A percentile compares a stretch with the other conserved stretches of the same genome.
Conservation (phyloP, 805 yeast species). For the Lipomyces sp. region DNA sequence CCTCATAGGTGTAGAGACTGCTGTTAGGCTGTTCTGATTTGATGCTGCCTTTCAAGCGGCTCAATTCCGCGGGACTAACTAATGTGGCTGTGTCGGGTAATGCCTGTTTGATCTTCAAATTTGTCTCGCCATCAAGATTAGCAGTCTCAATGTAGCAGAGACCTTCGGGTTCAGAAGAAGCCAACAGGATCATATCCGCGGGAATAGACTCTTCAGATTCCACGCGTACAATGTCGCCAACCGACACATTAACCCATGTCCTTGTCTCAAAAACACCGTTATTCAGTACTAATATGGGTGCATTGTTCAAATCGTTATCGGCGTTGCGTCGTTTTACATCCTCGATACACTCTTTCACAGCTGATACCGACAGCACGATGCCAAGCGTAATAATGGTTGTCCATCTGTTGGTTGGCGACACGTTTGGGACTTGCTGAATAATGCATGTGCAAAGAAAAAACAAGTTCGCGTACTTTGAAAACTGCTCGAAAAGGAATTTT, state of each 20-base stretch:
- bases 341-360: slow-evolving; percentile 86
- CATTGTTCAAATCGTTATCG: slow-evolving; percentile 84
- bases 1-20: slow-evolving; percentile 92
- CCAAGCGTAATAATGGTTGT: slow-evolving; percentile 92
- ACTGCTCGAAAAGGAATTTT: slow-evolving; percentile 93
- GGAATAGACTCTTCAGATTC: slow-evolving; percentile 90
- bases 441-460: slow-evolving; percentile 90
- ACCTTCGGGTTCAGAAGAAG: slow-evolving; percentile 98
- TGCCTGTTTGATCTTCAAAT: slow-evolving; percentile 91
- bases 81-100: slow-evolving; percentile 73
- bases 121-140: slow-evolving; percentile 96
- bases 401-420: slow-evolving; percentile 92
- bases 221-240: slow-evolving; percentile 89
- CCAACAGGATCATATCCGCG: slow-evolving; percentile 81
- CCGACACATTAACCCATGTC: slow-evolving; percentile 85
- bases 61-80: slow-evolving; percentile 66
- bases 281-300: slow-evolving; percentile 70
- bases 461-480: slow-evolving; percentile 93
- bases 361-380: slow-evolving; percentile 86
- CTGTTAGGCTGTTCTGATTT: slow-evolving; percentile 92
- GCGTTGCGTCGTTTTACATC: slow-evolving; percentile 87
- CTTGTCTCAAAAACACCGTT: slow-evolving; percentile 66
- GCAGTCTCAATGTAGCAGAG: slow-evolving; percentile 97
- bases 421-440: slow-evolving; percentile 96
- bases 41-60: slow-evolving; percentile 61